These are phyloP conservation scores for Trametes cubensis DNA, from an alignment of 768 basidiomycete species.

Conservation along the genomic window DNA sequence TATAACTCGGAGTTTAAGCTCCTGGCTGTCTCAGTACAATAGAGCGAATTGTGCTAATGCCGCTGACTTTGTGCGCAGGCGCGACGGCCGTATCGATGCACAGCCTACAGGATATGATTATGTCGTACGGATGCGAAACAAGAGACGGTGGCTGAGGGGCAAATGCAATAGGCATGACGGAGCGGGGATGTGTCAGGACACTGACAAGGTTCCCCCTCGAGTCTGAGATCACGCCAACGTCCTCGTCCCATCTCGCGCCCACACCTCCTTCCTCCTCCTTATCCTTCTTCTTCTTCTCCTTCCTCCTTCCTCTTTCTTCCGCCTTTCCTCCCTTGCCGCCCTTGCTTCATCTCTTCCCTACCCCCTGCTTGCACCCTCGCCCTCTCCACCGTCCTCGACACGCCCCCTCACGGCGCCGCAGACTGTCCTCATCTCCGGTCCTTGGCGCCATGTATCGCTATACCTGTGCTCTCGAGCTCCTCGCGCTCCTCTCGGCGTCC, in stretches of 20 bases:
- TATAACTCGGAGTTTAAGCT: too few species aligned
- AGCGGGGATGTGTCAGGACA: conserved; percentile 19
- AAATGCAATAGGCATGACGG: conserved; percentile 13
- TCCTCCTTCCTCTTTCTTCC: conserved; percentile 5
- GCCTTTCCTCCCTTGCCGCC: not conserved
- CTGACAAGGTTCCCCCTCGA: not conserved
- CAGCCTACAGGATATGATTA: too few species aligned
- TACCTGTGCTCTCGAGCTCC: conserved; percentile 14
- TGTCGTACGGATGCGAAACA: not conserved
- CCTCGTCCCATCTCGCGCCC: not conserved
- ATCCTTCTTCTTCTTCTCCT: not conserved
- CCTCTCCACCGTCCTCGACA: not conserved
- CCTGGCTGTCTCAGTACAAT: not conserved
- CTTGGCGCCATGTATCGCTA: conserved; percentile 14
- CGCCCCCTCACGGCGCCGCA: not conserved
- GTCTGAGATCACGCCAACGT: too few species aligned
- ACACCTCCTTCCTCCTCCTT: conserved; percentile 4
- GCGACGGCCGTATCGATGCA: too few species aligned
- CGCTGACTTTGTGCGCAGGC: too few species aligned
- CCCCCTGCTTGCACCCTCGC: not conserved
- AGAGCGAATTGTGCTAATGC: not conserved
- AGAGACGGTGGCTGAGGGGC: not conserved
- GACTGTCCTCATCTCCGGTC: too few species aligned
- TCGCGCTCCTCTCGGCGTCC: conserved; percentile 5
- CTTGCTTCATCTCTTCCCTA: not conserved